These are phyloP conservation scores for Ophiosphaerella herpotricha DNA, from an alignment of 2,329 filamentous ascomycete species.

Conservation along the genomic window DNA sequence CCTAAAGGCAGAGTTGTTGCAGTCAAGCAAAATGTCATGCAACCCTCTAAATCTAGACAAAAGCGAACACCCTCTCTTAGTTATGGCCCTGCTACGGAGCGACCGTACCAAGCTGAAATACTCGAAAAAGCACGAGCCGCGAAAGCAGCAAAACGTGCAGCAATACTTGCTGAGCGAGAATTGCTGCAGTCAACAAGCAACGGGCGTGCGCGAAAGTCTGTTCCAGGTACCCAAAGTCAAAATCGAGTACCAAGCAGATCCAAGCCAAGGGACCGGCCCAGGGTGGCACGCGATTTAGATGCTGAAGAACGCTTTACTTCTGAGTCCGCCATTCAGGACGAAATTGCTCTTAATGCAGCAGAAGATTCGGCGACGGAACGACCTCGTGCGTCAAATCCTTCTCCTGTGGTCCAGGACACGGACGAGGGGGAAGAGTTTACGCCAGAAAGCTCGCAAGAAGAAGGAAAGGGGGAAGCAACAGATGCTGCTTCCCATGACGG, in stretches of 20 bases:
- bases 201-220: slow-evolving; percentile 15
- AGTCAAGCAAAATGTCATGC: slow-evolving; percentile 10
- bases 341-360: neutral
- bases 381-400: neutral
- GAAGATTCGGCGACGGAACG: neutral
- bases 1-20: slow-evolving; percentile 17
- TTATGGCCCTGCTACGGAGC: neutral
- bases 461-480: neutral
- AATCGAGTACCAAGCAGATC: neutral
- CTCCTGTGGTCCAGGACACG: slow-evolving; percentile 12
- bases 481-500: neutral
- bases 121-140: slow-evolving; percentile 19
- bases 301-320: too few species aligned
- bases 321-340: neutral
- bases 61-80: neutral
- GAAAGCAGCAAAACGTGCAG: slow-evolving; percentile 15
- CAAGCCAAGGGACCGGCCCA: neutral
- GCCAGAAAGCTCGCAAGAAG: slow-evolving; percentile 1
- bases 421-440: slow-evolving; percentile 13
- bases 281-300: neutral
- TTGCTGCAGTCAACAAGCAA: neutral
- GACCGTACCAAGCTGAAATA: neutral
- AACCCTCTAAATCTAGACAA: slow-evolving; percentile 9
- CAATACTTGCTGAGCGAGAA: slow-evolving; percentile 5
- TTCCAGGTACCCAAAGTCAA: neutral